Evolutionary conservation across 164 flowering plant species (phyloP).

Genomic region (Sedum album): DNA sequence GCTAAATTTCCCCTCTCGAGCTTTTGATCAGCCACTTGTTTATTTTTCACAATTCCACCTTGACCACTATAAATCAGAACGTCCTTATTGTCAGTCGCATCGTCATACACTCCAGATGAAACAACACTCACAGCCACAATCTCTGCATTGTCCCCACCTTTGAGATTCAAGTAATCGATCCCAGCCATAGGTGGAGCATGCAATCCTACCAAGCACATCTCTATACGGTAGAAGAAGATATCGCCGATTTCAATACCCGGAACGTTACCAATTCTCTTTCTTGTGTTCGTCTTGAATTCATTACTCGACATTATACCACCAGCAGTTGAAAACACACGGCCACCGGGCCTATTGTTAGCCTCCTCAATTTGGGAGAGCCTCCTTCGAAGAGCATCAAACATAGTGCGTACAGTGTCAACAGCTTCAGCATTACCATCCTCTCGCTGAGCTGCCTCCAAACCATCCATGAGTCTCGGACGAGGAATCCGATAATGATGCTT

Average conservation of each 20-base stretch:
- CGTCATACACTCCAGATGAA: slow-evolving; percentile 53
- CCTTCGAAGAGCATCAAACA: slow-evolving; percentile 32
- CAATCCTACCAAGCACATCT: slow-evolving; percentile 47
- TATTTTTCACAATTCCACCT: slow-evolving; percentile 23
- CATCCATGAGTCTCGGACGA: neutral
- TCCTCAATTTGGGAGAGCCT: slow-evolving; percentile 34
- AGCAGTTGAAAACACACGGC: slow-evolving; percentile 36
- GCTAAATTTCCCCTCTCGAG: slow-evolving; percentile 16
- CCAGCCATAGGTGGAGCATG: slow-evolving; percentile 60
- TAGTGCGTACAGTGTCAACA: slow-evolving; percentile 18
- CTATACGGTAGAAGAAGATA: slow-evolving; percentile 53
- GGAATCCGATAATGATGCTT: neutral
- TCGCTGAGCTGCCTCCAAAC: slow-evolving; percentile 4
- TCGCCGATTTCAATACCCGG: slow-evolving; percentile 63
- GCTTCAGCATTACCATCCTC: slow-evolving; percentile 31
- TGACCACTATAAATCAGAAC: slow-evolving; percentile 63
- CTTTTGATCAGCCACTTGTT: slow-evolving; percentile 13
- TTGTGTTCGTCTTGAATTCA: slow-evolving; percentile 33
- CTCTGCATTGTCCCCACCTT: slow-evolving; percentile 23
- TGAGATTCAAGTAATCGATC: slow-evolving; percentile 38
- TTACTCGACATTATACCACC: slow-evolving; percentile 29
- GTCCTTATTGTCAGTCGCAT: slow-evolving; percentile 37
- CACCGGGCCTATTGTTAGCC: slow-evolving; percentile 16
- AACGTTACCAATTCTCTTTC: slow-evolving; percentile 41
- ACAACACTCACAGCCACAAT: slow-evolving; percentile 49